Base-by-base conservation (phyloP, 2,329 filamentous ascomycete genomes). In the Diaporthe citriasiana region DNA sequence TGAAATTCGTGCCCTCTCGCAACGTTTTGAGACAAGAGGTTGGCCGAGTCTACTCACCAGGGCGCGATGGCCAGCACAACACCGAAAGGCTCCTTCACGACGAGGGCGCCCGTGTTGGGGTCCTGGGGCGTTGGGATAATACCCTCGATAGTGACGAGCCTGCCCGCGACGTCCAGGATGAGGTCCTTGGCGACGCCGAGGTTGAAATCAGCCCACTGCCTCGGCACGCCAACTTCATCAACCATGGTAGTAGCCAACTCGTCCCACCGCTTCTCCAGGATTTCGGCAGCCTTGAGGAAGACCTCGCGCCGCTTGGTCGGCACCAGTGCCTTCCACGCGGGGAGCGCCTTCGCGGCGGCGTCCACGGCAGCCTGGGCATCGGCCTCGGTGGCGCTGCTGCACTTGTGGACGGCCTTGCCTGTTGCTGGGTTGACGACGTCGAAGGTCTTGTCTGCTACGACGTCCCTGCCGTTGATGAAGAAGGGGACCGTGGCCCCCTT, bases 61-160 rank as follows among this genome's bases (percentile, higher is more conserved):
- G 95, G 94, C 3, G 93, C 93, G 81, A 97, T 95, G 3, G 90
- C 92, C 40, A 97, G 84, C 22, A 95, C 87, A 10, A 97, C 94
- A 1, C 95, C 95, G 78, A 90, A 95, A 0, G 95, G 94, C 82
- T 95, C 93, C 80, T 91, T 92, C 76, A 92, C 83, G 5, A 97
- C 84, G 77, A 97, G 85, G 0, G 91, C 93, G 65, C 84, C 86
- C 33, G 87, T 86, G 0, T 86, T 87, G 50, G 89, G 85, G 22
- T 89, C 78, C 2, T 77, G 73, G 1, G 81, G 77, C 13, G 79
- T 79, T 6, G 84, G 83, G 30, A 84, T 79, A 51, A 78, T 80
- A 2, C 81, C 84, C 47, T 81, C 76, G 66, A 83, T 79, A 22
- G 76, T 79, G 30, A 77, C 78, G 9, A 87, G 77, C 35, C 84